phyloP scores from a whole-genome alignment of 1,139 yeast species.

The Candida anutae region DNA sequence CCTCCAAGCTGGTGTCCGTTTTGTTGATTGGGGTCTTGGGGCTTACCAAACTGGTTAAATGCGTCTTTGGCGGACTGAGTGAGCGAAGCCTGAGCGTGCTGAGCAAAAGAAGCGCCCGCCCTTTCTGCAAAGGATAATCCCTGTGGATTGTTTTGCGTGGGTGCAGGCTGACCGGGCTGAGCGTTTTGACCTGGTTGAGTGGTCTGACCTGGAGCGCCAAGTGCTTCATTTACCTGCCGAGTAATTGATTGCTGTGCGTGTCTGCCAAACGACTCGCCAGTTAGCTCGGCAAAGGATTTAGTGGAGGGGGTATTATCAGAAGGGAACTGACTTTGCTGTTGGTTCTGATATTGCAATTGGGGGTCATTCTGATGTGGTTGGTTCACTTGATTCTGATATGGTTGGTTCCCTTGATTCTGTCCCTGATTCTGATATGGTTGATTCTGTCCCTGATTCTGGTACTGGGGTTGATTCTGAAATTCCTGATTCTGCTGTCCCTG shows the following conservation, averaged over 20 bases:
- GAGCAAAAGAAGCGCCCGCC: too few species aligned
- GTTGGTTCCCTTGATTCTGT: conserved; percentile 1
- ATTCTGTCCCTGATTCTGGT: conserved; percentile 4
- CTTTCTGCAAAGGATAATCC: too few species aligned
- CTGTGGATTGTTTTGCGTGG: too few species aligned
- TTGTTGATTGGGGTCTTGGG: too few species aligned
- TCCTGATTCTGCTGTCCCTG: conserved; percentile 6
- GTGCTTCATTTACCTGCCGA: background rate
- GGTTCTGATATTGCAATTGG: conserved; percentile 7
- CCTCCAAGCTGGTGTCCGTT: too few species aligned
- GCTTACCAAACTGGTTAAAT: too few species aligned
- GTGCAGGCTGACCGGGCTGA: too few species aligned
- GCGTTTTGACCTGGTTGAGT: too few species aligned
- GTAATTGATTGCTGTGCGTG: background rate
- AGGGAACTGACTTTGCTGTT: conserved; percentile 2
- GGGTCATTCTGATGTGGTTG: background rate
- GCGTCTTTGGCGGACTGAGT: too few species aligned
- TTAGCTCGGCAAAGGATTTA: background rate
- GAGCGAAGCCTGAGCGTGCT: too few species aligned
- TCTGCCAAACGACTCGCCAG: background rate
- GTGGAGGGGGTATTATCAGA: conserved; percentile 3
- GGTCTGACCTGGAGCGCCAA: too few species aligned
- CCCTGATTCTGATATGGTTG: conserved; percentile 7
- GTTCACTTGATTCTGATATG: background rate
- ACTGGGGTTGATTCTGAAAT: conserved; percentile 5